These are phyloP conservation scores for Diplotaxis tenuifolia DNA, from an alignment of 345 rosid genomes.

Conservation along the genomic window DNA sequence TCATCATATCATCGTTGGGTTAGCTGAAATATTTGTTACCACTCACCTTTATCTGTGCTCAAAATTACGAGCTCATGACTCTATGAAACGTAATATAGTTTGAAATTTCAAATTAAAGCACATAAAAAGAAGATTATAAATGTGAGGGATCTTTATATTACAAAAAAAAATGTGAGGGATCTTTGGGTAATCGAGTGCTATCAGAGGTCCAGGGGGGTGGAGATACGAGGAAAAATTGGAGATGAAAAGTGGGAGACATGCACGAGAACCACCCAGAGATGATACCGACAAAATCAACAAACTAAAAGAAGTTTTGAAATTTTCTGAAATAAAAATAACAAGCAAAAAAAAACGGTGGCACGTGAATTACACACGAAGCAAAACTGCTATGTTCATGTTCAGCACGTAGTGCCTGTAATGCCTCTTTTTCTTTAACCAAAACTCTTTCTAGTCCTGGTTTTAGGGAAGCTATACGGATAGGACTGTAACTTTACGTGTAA, in stretches of 20 bases:
- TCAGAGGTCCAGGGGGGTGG: constrained; percentile 20
- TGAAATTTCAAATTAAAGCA: constrained; percentile 7
- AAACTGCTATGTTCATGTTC: constrained; percentile 11
- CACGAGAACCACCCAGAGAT: constrained; percentile 40
- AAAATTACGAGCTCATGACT: not conserved
- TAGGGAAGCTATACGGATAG: constrained; percentile 28
- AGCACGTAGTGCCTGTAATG: constrained; percentile 4
- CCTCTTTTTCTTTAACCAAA: not conserved
- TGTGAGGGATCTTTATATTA: constrained; percentile 8
- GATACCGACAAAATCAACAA: constrained; percentile 28
- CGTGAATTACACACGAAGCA: constrained; percentile 18
- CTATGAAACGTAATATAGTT: not conserved
- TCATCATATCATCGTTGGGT: not conserved
- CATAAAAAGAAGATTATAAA: not conserved
- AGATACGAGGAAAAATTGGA: constrained; percentile 38
- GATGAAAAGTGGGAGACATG: constrained; percentile 43
- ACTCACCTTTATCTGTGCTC: not conserved
- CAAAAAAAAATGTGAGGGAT: constrained; percentile 6
- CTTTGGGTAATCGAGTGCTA: not conserved
- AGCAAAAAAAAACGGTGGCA: constrained; percentile 3
- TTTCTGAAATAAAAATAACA: not conserved
- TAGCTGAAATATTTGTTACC: not conserved
- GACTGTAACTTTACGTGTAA: not conserved
- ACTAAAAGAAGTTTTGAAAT: not conserved
- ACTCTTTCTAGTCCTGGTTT: constrained; percentile 23